Conservation (phyloP, 2,329 filamentous ascomycete genomes). For the Colletotrichum gigasporum region DNA sequence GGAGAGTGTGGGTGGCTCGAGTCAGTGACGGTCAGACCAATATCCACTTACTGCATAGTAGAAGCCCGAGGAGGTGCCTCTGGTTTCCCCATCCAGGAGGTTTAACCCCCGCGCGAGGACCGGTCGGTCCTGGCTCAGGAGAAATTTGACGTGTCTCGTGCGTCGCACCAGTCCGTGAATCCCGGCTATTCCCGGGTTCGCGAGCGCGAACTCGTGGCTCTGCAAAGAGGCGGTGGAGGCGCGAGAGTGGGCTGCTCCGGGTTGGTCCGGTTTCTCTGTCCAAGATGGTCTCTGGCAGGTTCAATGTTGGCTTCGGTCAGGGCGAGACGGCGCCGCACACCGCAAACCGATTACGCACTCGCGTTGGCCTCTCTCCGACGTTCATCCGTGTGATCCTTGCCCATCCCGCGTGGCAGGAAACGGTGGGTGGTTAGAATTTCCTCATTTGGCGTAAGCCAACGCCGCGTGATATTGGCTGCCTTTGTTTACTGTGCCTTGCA, state of each 20-base stretch:
- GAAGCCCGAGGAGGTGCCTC: constrained; percentile 14
- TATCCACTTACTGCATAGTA: constrained; percentile 10
- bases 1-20: constrained; percentile 10
- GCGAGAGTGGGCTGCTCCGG: too few species aligned
- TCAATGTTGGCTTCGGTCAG: too few species aligned
- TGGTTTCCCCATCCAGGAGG: constrained; percentile 14
- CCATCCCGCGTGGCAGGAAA: background rate
- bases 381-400: background rate
- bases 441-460: background rate
- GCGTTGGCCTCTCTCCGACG: background rate
- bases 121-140: background rate
- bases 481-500: background rate
- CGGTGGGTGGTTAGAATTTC: background rate
- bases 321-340: too few species aligned
- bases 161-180: background rate
- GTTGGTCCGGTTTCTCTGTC: background rate
- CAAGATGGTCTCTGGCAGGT: too few species aligned
- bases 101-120: background rate
- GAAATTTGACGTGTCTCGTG: background rate
- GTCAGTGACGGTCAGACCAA: constrained; percentile 3
- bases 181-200: constrained; percentile 3
- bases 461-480: background rate
- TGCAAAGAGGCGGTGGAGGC: too few species aligned
- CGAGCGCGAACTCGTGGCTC: too few species aligned
- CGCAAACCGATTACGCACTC: too few species aligned